phyloP scores from a whole-genome alignment of 148 eudicot genomes.

The Spergularia bocconei region DNA sequence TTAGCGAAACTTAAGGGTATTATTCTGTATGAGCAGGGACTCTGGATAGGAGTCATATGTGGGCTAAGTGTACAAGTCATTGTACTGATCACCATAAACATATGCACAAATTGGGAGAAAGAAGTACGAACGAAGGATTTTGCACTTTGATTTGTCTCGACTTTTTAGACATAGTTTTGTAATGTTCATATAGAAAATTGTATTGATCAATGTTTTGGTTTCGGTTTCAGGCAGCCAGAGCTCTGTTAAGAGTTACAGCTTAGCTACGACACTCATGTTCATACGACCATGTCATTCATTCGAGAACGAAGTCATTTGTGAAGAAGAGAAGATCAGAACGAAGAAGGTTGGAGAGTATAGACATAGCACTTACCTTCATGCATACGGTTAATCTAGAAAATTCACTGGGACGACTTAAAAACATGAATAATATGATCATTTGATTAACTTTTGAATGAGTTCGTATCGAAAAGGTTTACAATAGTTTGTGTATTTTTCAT shows the following conservation, averaged over 20 bases:
- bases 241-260: not conserved
- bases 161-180: not conserved
- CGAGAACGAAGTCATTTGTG: not conserved
- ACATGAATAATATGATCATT: no score
- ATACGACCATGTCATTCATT: not conserved
- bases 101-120: slow-evolving; percentile 52
- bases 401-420: no score
- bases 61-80: slow-evolving; percentile 51
- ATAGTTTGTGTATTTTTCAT: no score
- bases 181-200: not conserved
- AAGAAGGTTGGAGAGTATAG: not conserved
- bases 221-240: not conserved
- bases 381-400: no score
- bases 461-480: no score
- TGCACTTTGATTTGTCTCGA: not conserved
- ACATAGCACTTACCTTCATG: not conserved
- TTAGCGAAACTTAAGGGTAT: not conserved
- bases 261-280: not conserved
- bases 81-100: slow-evolving; percentile 41
- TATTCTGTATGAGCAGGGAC: slow-evolving; percentile 39
- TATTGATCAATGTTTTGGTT: not conserved
- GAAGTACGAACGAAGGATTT: slow-evolving; percentile 39
- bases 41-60: slow-evolving; percentile 64
- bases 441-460: no score
- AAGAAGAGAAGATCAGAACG: no score